phyloP scores from a whole-genome alignment of 768 basidiomycete species.

The Kwoniella sp. region DNA sequence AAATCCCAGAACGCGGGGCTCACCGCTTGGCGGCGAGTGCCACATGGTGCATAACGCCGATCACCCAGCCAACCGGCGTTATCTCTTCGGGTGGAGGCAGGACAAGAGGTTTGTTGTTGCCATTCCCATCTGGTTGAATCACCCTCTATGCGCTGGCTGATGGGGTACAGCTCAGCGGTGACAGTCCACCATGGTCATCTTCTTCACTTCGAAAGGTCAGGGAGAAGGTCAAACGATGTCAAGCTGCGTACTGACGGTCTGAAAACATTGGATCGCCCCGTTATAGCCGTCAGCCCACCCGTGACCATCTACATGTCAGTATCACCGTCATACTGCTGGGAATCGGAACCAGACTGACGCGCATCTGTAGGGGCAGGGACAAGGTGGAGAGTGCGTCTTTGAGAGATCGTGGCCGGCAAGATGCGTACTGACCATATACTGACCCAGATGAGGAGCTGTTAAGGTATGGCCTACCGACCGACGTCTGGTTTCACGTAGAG shows the following conservation, averaged over 20 bases:
- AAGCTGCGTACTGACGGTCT: not conserved
- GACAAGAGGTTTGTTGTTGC: too few relatives aligned
- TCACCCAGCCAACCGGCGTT: too few relatives aligned
- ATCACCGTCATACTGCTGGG: constrained; percentile 56
- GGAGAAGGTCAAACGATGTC: too few relatives aligned
- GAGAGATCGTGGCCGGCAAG: not conserved
- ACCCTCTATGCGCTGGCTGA: too few relatives aligned
- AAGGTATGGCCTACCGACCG: constrained; percentile 61
- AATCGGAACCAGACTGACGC: not conserved
- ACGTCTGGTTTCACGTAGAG: constrained; percentile 82
- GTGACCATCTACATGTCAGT: constrained; percentile 81
- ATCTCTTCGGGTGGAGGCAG: too few relatives aligned
- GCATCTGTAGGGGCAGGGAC: constrained; percentile 61
- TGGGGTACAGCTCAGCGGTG: too few relatives aligned
- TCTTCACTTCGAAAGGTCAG: constrained; percentile 62
- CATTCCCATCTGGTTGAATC: too few relatives aligned
- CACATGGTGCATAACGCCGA: too few relatives aligned
- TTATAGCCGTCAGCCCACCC: constrained; percentile 60
- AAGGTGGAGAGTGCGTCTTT: constrained; percentile 74
- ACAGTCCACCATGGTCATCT: constrained; percentile 61
- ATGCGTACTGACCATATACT: too few relatives aligned
- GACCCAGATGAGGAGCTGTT: constrained; percentile 86
- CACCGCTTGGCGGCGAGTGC: not conserved
- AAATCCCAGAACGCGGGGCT: constrained; percentile 9
- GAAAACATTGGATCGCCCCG: constrained; percentile 5